These are phyloP conservation scores for Phytophthora crassamura DNA, from an alignment of 352 stramenopile genomes.

Conservation along the genomic window DNA sequence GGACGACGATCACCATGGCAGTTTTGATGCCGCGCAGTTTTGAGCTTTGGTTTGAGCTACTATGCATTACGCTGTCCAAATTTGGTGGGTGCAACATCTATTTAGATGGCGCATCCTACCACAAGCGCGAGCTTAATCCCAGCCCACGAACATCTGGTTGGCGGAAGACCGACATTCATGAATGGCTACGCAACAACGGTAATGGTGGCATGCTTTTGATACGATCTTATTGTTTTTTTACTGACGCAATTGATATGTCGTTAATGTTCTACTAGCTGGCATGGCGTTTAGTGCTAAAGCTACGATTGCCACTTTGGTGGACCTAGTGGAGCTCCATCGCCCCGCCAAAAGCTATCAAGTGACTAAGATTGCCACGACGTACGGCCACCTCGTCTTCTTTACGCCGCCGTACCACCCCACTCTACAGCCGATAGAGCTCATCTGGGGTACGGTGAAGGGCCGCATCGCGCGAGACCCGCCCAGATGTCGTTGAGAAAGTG, in stretches of 20 bases:
- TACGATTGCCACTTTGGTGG: too few species aligned
- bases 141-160: too few species aligned
- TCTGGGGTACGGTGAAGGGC: background rate
- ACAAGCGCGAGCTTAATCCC: background rate
- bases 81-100: slow-evolving; percentile 9
- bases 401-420: slow-evolving; percentile 12
- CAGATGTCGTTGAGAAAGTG: too few species aligned
- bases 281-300: too few species aligned
- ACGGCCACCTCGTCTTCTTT: slow-evolving; percentile 2
- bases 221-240: too few species aligned
- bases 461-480: too few species aligned
- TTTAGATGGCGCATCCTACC: slow-evolving; percentile 6
- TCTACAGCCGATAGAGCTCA: slow-evolving; percentile 14
- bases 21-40: slow-evolving; percentile 9
- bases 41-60: slow-evolving; percentile 1
- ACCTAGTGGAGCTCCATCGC: too few species aligned
- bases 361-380: background rate
- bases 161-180: too few species aligned
- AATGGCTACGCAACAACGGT: too few species aligned
- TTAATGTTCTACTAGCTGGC: too few species aligned
- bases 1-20: slow-evolving; percentile 10
- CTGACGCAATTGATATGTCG: too few species aligned
- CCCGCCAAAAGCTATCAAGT: background rate
- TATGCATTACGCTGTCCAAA: background rate
- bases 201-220: too few species aligned